Evolutionary conservation across 2,329 filamentous ascomycete genomes (phyloP).

Genomic region (Lasiodiplodia hormozganensis): DNA sequence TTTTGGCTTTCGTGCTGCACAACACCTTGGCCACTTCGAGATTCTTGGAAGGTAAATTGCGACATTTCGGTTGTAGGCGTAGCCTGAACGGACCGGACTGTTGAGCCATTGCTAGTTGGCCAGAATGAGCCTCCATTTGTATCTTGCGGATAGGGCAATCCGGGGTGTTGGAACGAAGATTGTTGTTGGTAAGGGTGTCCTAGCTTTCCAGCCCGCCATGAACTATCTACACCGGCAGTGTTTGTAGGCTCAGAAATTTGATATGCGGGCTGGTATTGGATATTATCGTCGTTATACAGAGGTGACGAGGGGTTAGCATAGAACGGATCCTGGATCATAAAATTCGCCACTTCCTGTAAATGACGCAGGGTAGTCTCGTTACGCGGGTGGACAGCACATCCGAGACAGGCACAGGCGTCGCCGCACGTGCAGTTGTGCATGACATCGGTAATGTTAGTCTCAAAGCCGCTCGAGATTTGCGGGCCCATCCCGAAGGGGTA

Average conservation of each 20-base stretch:
- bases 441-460: constrained; percentile 2
- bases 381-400: constrained; percentile 72
- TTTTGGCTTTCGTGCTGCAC: not conserved
- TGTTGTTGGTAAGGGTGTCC: constrained; percentile 7
- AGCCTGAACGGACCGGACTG: constrained; percentile 30
- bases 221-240: not conserved
- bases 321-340: constrained; percentile 24
- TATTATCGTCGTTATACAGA: constrained; percentile 2
- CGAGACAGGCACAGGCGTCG: constrained; percentile 70
- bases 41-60: constrained; percentile 31
- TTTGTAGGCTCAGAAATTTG: not conserved
- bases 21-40: not conserved
- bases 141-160: constrained; percentile 17
- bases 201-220: not conserved
- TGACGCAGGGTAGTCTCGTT: constrained; percentile 67
- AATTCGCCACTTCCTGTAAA: constrained; percentile 46
- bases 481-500: not conserved
- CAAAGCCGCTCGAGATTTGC: constrained; percentile 4
- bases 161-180: constrained; percentile 2
- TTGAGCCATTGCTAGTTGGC: not conserved
- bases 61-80: constrained; percentile 32
- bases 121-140: constrained; percentile 11
- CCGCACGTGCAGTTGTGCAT: constrained; percentile 67
- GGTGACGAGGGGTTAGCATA: constrained; percentile 13
- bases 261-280: constrained; percentile 18